Percentiles rank a stretch among this genome's conserved stretches.
Evolutionary conservation across 2,329 filamentous ascomycete genomes (phyloP).

Genomic region (Rutstroemia sydowiana): DNA sequence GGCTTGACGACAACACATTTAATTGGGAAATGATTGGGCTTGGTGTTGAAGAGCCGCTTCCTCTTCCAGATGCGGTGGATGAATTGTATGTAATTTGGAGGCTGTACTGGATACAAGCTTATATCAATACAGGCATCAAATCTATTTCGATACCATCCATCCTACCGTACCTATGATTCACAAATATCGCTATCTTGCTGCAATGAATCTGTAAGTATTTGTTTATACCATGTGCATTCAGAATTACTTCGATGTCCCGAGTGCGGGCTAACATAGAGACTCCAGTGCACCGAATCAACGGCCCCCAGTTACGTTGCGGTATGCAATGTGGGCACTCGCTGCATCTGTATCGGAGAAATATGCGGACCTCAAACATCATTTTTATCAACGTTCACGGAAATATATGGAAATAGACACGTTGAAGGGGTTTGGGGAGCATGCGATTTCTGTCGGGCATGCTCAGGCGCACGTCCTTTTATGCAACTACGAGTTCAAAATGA

Average conservation of each 20-base stretch:
- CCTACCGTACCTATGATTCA: slow-evolving; percentile 84
- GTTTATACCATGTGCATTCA: not conserved
- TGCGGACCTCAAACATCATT: slow-evolving; percentile 70
- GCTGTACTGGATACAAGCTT: slow-evolving; percentile 14
- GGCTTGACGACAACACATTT: slow-evolving; percentile 48
- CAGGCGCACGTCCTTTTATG: slow-evolving; percentile 77
- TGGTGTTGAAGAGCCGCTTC: slow-evolving; percentile 62
- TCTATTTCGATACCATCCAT: slow-evolving; percentile 89
- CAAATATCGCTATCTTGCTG: slow-evolving; percentile 75
- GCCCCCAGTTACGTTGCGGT: slow-evolving; percentile 80
- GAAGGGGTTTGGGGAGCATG: slow-evolving; percentile 83
- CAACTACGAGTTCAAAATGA: slow-evolving; percentile 91
- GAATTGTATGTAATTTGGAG: slow-evolving; percentile 56
- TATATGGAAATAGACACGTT: slow-evolving; percentile 87
- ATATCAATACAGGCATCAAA: slow-evolving; percentile 52
- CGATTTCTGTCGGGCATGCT: slow-evolving; percentile 78
- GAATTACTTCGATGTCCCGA: not conserved
- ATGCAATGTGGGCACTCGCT: slow-evolving; percentile 95
- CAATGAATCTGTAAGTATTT: slow-evolving; percentile 65
- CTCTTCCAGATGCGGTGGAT: slow-evolving; percentile 63
- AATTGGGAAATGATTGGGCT: slow-evolving; percentile 77
- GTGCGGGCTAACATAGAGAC: slow-evolving; percentile 1
- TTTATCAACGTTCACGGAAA: slow-evolving; percentile 83
- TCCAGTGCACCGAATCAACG: slow-evolving; percentile 68
- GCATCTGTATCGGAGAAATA: slow-evolving; percentile 81